Base-by-base conservation (phyloP, 768 basidiomycete genomes). In the Kockovaella imperatae region DNA sequence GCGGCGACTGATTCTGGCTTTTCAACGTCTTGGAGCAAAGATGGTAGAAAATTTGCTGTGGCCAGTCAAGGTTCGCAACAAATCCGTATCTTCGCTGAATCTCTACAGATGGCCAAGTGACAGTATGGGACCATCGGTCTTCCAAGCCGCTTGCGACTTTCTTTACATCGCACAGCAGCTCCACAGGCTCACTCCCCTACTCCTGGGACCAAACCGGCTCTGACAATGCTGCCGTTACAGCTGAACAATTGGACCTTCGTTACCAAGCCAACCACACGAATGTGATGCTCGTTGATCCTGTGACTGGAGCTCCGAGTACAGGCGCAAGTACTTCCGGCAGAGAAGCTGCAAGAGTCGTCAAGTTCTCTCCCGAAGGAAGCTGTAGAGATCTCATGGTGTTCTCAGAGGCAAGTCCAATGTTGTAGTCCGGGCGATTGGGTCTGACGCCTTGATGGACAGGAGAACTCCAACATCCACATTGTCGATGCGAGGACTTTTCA, bases 401-500 rank as follows among this genome's bases (percentile, higher is more conserved):
- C 71, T 87, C 89, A 14, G 89, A 91, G 80, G 87, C 88, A 53
- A 46, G 2, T 46, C 41, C 14, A 21, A 24, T 13, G 11, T 28
- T 13, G 18, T 13, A 28, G 13, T 10, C 14, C 29, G 24, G n/a
- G 5, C 5, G 25, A 45, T 23, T 11, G 30, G 21, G 36, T 40
- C 7, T n/a, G 11, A 23, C n/a, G 6, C 34, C 7, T 40, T 18
- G n/a, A n/a, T n/a, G n/a, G n/a, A n/a, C 57, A 90, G 86, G 88
- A 93, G 65, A 85, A 86, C 1, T 83, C 79, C 25, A 70, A 84
- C 30, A 67, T 93, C 6, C 90, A 95, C 60, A 75, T 91, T 48
- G 75, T 93, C 41, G 90, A 95, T 62, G 87, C 88, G 3, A 77
- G 81, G 36, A 90, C 87, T 0, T 91, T 91, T 58, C 82, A 87